Evolutionary conservation across 805 yeast genomes (phyloP), one percentile per base, ranked within the genome.

Genomic region (Ogataea chonburiensis): DNA sequence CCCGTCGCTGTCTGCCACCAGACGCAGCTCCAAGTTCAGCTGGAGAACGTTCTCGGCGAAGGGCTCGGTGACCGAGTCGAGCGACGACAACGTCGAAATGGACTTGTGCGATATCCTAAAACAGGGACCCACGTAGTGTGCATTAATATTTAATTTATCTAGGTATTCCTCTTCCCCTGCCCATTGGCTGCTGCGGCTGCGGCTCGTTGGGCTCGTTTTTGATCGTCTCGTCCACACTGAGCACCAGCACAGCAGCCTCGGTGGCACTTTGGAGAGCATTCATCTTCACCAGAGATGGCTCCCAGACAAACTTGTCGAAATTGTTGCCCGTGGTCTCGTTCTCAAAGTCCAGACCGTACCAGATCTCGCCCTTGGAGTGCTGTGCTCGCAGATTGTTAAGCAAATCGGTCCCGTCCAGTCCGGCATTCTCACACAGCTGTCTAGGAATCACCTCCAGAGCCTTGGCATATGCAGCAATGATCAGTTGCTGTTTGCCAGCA

Each of bases 351-450:
- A 93, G 79, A 49, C 99, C 99, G 46, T 71, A 81, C 93, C 96
- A 86, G 28, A 66, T 71, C 54, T 91, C 95, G 45, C 95, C 96
- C 60, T 85, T 85, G 36, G 95, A 93, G 56, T 93, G 99, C 13
- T 86, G 82, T 75, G 93, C 84, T 65, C 99, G 79, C 56, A 93
- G 71, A 56, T 83, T 77, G 63, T 93, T 93, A 52, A 93, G 76
- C 42, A 93, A 67, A 60, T 93, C 98, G n/a, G 95, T 86, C 14
- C 95, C 94, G 60, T 93, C 99, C 49, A 93, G 81, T 5, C 99
- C 99, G n/a, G 96, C 98, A 61, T 93, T 93, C 59, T 93, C 98
- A 69, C 98, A 91, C 47, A 93, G 72, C 60, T 93, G 98, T 61
- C 98, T 81, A 49, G 99, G 99, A 53, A 93, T 88, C 17, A 93